Percentiles rank a stretch among this genome's conserved stretches.
Conservation (phyloP, 192 early-diverging fungal genomes). For the Entomortierella parvispora region DNA sequence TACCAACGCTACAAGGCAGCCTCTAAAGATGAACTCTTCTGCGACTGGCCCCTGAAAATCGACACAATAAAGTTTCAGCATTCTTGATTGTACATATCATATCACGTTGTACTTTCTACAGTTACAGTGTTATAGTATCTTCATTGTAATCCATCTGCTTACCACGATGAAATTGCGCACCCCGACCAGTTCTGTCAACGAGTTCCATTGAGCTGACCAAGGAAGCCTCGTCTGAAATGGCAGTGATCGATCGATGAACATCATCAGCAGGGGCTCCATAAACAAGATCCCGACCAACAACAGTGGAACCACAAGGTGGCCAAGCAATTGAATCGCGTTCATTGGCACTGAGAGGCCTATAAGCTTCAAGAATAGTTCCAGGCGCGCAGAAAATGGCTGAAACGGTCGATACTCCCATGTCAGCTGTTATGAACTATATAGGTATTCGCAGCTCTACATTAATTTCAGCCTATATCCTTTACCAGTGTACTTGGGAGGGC, state of each 20-base stretch:
- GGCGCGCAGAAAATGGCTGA: background rate
- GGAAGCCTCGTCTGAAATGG: slow-evolving; percentile 54
- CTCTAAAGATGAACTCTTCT: slow-evolving; percentile 82
- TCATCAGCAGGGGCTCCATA: slow-evolving; percentile 62
- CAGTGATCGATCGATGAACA: slow-evolving; percentile 53
- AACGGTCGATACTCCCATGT: no score
- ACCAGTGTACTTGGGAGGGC: slow-evolving; percentile 18
- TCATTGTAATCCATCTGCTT: no score
- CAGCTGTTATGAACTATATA: no score
- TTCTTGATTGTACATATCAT: no score
- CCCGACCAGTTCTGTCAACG: slow-evolving; percentile 14
- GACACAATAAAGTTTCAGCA: no score
- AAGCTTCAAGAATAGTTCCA: slow-evolving; percentile 7
- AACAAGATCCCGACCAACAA: slow-evolving; percentile 62
- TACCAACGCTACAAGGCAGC: slow-evolving; percentile 69
- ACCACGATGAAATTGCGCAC: slow-evolving; percentile 29
- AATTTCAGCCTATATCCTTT: no score
- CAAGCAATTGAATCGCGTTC: slow-evolving; percentile 17
- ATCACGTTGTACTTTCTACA: no score
- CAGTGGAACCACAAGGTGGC: slow-evolving; percentile 39
- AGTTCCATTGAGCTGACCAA: slow-evolving; percentile 9
- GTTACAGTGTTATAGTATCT: no score
- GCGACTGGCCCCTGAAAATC: slow-evolving; percentile 77
- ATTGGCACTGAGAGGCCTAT: slow-evolving; percentile 50
- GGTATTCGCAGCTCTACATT: no score